phyloP scores from a whole-genome alignment of 208 protist species.

The Wallacemonas sp. region DNA sequence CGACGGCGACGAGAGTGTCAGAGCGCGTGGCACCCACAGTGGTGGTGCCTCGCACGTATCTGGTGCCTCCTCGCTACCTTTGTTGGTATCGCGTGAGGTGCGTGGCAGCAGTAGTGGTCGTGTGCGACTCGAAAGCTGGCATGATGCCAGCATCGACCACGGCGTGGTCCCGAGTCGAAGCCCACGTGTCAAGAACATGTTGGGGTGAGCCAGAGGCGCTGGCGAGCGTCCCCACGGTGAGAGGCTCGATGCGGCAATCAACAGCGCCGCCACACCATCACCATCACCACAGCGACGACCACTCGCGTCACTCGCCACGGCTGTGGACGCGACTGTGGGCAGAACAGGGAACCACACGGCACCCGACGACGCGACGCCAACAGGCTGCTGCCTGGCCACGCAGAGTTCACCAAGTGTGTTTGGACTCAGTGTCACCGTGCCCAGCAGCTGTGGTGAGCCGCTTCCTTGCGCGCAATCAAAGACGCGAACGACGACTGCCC shows the following conservation, averaged over 20 bases:
- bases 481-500: conserved; percentile 22
- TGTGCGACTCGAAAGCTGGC: not conserved
- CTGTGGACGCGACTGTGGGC: too few species aligned
- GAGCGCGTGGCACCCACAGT: too few species aligned
- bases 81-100: too few species aligned
- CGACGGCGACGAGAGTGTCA: not conserved
- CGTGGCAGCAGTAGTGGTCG: not conserved
- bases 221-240: too few species aligned
- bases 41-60: too few species aligned
- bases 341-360: conserved; percentile 9
- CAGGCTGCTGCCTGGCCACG: not conserved
- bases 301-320: too few species aligned
- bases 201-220: too few species aligned
- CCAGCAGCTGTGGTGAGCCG: not conserved
- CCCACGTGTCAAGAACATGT: too few species aligned
- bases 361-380: not conserved
- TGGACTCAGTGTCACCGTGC: not conserved
- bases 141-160: not conserved
- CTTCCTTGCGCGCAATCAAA: conserved; percentile 16
- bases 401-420: not conserved
- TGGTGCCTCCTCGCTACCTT: too few species aligned
- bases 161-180: too few species aligned
- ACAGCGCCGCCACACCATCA: not conserved
- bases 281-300: too few species aligned
- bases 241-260: not conserved